Conservation (phyloP, 2,329 filamentous ascomycete species). For the Aspergillus ibericus region DNA sequence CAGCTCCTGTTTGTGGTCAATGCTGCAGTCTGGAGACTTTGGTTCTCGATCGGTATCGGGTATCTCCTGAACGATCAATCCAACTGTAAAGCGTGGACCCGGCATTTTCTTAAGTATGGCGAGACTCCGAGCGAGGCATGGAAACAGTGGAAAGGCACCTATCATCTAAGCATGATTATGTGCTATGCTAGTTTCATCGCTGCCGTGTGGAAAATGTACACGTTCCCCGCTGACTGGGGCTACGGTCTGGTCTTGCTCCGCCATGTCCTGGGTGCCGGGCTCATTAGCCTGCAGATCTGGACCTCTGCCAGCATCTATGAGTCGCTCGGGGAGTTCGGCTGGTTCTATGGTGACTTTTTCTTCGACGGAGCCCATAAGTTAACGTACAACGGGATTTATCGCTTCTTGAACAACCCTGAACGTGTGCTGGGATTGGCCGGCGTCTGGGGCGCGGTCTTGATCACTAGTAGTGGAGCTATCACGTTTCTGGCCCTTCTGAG, state of each 20-base stretch:
- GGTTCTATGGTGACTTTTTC: slow-evolving; percentile 99
- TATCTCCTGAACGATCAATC: slow-evolving; percentile 83
- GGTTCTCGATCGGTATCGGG: slow-evolving; percentile 88
- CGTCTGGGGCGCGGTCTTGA: slow-evolving; percentile 91
- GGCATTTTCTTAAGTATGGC: slow-evolving; percentile 96
- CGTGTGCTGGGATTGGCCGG: slow-evolving; percentile 89
- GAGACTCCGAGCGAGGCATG: slow-evolving; percentile 89
- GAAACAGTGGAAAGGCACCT: slow-evolving; percentile 96
- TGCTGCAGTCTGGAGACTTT: slow-evolving; percentile 79
- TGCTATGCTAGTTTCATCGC: slow-evolving; percentile 86
- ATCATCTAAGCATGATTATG: slow-evolving; percentile 88
- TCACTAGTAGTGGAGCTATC: slow-evolving; percentile 84
- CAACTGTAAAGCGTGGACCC: slow-evolving; percentile 88
- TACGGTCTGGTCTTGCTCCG: slow-evolving; percentile 83
- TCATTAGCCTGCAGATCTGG: slow-evolving; percentile 89
- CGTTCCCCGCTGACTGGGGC: slow-evolving; percentile 78
- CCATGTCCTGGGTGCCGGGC: slow-evolving; percentile 77
- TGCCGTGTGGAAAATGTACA: slow-evolving; percentile 96
- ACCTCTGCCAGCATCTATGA: slow-evolving; percentile 92
- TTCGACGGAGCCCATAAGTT: slow-evolving; percentile 85
- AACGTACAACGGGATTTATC: slow-evolving; percentile 96
- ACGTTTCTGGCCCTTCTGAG: slow-evolving; percentile 83
- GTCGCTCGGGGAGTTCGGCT: slow-evolving; percentile 93
- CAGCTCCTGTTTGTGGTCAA: slow-evolving; percentile 79
- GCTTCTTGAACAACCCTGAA: slow-evolving; percentile 96